Percentiles rank a stretch among this genome's conserved stretches.
These are phyloP conservation scores for Candida tibetensis DNA, from an alignment of 805 yeast genomes.

Conservation along the genomic window DNA sequence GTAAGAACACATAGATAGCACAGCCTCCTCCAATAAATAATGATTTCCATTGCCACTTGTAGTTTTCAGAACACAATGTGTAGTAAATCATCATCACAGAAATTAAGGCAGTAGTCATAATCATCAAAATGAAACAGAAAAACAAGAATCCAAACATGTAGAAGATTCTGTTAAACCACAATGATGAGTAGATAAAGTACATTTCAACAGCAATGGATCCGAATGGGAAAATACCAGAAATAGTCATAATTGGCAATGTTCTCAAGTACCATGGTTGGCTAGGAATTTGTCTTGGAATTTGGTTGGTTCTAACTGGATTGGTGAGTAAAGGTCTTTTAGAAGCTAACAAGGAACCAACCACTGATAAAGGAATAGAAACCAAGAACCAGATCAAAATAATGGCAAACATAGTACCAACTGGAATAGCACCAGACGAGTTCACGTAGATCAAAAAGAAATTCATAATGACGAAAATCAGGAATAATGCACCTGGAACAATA, in stretches of 20 bases:
- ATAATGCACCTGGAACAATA: constrained; percentile 78
- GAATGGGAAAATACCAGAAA: constrained; percentile 91
- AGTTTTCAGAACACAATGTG: constrained; percentile 84
- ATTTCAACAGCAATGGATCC: constrained; percentile 93
- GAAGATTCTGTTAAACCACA: constrained; percentile 91
- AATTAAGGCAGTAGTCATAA: constrained; percentile 75
- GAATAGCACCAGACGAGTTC: constrained; percentile 91
- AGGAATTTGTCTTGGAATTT: constrained; percentile 95
- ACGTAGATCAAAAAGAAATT: constrained; percentile 79
- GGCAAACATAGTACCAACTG: constrained; percentile 83
- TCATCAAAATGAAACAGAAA: constrained; percentile 81
- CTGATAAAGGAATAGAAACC: constrained; percentile 79
- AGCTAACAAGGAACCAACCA: constrained; percentile 78
- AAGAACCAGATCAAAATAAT: constrained; percentile 81
- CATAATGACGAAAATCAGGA: constrained; percentile 60
- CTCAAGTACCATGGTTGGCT: constrained; percentile 81
- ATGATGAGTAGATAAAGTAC: constrained; percentile 84
- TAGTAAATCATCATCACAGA: constrained; percentile 80
- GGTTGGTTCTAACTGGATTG: constrained; percentile 88
- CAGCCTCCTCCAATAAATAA: constrained; percentile 86
- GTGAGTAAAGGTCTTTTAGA: constrained; percentile 55
- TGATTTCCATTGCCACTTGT: constrained; percentile 97
- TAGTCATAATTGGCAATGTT: constrained; percentile 60
- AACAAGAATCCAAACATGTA: constrained; percentile 98
- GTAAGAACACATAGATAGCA: constrained; percentile 77